phyloP scores from a whole-genome alignment of 306 rosid genomes.

The Ceratonia siliqua region DNA sequence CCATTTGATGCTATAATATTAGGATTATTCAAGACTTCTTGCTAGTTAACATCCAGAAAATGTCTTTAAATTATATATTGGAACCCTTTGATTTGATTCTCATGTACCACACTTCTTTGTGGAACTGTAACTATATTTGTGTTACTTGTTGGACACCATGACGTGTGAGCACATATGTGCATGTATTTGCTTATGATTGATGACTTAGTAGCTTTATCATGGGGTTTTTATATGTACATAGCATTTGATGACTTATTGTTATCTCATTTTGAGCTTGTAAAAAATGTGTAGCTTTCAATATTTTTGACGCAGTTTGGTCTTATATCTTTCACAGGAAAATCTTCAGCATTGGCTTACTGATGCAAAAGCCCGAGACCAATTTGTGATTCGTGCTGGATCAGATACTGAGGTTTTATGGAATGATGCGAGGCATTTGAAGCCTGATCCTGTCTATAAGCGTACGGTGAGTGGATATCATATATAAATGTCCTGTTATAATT shows the following conservation, averaged over 20 bases:
- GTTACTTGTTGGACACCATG: neutral
- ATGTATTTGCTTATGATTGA: neutral
- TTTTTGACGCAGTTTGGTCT: neutral
- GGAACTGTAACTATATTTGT: neutral
- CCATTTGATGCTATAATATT: neutral
- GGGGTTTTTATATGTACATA: neutral
- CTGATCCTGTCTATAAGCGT: constrained; percentile 82
- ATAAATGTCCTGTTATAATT: neutral
- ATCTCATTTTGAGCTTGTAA: neutral
- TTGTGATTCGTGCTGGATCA: constrained; percentile 79
- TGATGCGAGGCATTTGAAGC: constrained; percentile 76
- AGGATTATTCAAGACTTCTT: neutral
- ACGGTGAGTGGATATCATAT: constrained; percentile 50
- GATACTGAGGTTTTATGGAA: constrained; percentile 93
- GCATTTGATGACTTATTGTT: no score
- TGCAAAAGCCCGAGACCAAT: constrained; percentile 84
- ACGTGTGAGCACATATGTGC: neutral
- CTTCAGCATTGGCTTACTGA: constrained; percentile 90
- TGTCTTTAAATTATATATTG: neutral
- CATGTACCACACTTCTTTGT: neutral
- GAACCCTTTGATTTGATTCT: neutral
- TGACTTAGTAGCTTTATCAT: neutral
- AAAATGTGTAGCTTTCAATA: neutral
- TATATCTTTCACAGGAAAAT: constrained; percentile 57
- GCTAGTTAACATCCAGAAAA: neutral